Percentiles rank a stretch among this genome's conserved stretches.
Evolutionary conservation across 805 yeast species (phyloP).

Genomic region (Metschnikowia dekortorum): DNA sequence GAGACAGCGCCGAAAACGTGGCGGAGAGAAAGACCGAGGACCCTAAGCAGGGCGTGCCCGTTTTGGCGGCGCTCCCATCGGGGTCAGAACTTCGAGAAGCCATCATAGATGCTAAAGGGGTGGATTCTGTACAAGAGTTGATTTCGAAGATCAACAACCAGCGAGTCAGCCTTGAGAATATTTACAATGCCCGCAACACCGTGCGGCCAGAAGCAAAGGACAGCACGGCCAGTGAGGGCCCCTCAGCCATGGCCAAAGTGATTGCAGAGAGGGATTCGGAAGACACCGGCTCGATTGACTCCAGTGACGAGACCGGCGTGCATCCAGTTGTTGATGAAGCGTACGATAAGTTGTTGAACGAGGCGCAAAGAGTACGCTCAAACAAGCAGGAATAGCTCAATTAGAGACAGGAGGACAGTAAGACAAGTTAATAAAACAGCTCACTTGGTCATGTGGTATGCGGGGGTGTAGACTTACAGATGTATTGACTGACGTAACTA

Average conservation of each 20-base stretch:
- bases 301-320: slow-evolving; percentile 21
- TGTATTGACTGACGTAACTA: not conserved
- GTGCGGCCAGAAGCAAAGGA: slow-evolving; percentile 8
- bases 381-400: slow-evolving; percentile 25
- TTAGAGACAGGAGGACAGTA: not conserved
- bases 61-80: slow-evolving; percentile 44
- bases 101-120: slow-evolving; percentile 71
- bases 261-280: slow-evolving; percentile 1
- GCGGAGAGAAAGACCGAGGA: slow-evolving; percentile 5
- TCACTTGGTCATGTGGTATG: not conserved
- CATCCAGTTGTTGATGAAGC: slow-evolving; percentile 61
- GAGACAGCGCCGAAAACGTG: slow-evolving; percentile 27
- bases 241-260: not conserved
- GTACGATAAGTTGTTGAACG: slow-evolving; percentile 66
- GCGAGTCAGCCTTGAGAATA: slow-evolving; percentile 46
- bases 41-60: slow-evolving; percentile 19
- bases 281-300: slow-evolving; percentile 29
- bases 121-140: slow-evolving; percentile 62
- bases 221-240: not conserved
- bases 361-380: slow-evolving; percentile 61
- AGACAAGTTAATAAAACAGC: too few relatives aligned
- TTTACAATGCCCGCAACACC: slow-evolving; percentile 27
- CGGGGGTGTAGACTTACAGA: not conserved
- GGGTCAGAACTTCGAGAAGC: slow-evolving; percentile 55
- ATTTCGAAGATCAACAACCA: slow-evolving; percentile 61